Evolutionary conservation across 352 stramenopile species (phyloP).

Genomic region (Lagenidium giganteum): DNA sequence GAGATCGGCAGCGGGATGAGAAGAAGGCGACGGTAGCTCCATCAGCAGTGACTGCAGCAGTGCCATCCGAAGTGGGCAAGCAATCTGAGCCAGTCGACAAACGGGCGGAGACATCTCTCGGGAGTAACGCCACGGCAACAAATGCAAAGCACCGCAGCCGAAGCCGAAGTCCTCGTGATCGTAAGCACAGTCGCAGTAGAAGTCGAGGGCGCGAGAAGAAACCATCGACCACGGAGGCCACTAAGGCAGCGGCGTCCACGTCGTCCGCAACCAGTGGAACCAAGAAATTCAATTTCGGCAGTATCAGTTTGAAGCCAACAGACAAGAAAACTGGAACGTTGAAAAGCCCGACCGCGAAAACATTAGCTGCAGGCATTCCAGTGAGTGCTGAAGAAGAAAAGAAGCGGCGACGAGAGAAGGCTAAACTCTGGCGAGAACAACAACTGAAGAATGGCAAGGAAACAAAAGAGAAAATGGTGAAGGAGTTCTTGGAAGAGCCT

Average conservation of each 20-base stretch:
- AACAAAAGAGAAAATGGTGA: constrained; percentile 26
- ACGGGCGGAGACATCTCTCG: not conserved
- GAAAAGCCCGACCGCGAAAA: constrained; percentile 1
- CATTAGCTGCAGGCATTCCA: not conserved
- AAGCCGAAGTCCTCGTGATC: constrained; percentile 20
- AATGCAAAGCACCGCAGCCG: constrained; percentile 13
- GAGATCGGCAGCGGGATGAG: not conserved
- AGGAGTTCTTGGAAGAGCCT: constrained; percentile 53
- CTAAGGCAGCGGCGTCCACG: constrained; percentile 10
- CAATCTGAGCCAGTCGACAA: not conserved
- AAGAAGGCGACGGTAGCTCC: not conserved
- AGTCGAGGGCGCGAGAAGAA: constrained; percentile 2
- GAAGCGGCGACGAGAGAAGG: constrained; percentile 37
- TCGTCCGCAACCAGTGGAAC: constrained; percentile 11
- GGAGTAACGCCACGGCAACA: not conserved
- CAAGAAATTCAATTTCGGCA: constrained; percentile 66
- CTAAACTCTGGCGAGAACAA: constrained; percentile 56
- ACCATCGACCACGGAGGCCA: constrained; percentile 2
- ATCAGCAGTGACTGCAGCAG: not conserved
- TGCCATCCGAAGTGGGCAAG: constrained; percentile 2
- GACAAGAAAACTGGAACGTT: constrained; percentile 18
- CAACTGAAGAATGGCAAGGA: constrained; percentile 58
- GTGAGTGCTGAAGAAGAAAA: constrained; percentile 25
- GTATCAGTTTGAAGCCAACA: constrained; percentile 56
- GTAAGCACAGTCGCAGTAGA: constrained; percentile 26